Base-by-base conservation (phyloP, 768 basidiomycete species). In the Lentinula sp. region DNA sequence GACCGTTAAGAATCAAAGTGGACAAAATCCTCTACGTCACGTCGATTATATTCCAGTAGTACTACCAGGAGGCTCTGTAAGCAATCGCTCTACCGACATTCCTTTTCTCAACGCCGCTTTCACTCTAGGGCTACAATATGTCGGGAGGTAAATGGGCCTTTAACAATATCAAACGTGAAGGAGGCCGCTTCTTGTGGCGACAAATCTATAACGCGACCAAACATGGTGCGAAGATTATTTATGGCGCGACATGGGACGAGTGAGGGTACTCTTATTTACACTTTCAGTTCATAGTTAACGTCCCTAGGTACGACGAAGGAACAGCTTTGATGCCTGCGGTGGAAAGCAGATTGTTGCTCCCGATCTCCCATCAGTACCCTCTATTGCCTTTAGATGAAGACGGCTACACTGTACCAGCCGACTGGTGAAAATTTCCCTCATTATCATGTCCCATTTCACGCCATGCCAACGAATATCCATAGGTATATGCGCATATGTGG, bases 201-300 rank as follows among this genome's bases (percentile, higher is more conserved):
- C 91, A 93, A 69, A 74, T 93, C 5, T 83, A 79, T 74, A 87
- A 92, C 66, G 86, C 84, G 11, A 80, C 78, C 28, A 74, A 78
- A 50, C 78, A 80, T 37, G 84, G 87, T 23, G 85, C 81, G 7
- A 48, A 7, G 21, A 48, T 37, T 15, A 56, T 58, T 34, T 58
- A 58, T 64, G 87, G 87, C 18, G 89, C 90, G 5, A 93, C 91
- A 89, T 93, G 91, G 89, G 91, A 93, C 66, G 91, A 92, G 86
- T 84, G 40, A 56, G 32, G 18, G 5, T 40, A 5, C 21, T 21
- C 3, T 16, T n/a, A 11, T 7, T 32, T 15, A n/a, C 15, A 28
- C 7, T n/a, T 18, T 8, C 1, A 15, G 16, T n/a, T 21, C 35
- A 23, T 8, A 35, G 5, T 42, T 8, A 1, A 35, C 5, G 6